These are phyloP conservation scores for Ilyonectria robusta DNA, from an alignment of 2,329 filamentous ascomycete species.

Conservation along the genomic window DNA sequence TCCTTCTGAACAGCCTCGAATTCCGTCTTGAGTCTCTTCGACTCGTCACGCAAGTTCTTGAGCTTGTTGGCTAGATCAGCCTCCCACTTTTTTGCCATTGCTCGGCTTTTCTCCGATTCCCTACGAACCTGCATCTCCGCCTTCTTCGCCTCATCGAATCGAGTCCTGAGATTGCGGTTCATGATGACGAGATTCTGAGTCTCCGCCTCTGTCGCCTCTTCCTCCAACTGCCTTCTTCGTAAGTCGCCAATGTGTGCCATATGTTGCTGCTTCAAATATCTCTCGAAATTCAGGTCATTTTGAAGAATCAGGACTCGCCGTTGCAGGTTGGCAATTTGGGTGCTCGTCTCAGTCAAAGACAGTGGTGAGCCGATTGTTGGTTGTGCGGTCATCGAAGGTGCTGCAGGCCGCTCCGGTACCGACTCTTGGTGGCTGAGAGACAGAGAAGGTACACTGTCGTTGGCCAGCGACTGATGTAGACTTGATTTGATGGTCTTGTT, in stretches of 20 bases:
- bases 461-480: conserved; percentile 68
- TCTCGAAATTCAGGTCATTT: conserved; percentile 87
- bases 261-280: conserved; percentile 87
- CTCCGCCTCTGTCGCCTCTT: conserved; percentile 85
- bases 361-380: conserved; percentile 47
- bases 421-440: conserved; percentile 66
- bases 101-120: conserved; percentile 80
- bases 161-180: conserved; percentile 80
- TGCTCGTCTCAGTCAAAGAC: conserved; percentile 52
- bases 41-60: conserved; percentile 76
- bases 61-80: conserved; percentile 78
- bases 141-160: conserved; percentile 80
- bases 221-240: conserved; percentile 80
- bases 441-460: conserved; percentile 72
- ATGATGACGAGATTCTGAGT: conserved; percentile 85
- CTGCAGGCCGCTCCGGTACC: conserved; percentile 55
- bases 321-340: conserved; percentile 71
- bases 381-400: conserved; percentile 47
- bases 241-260: conserved; percentile 85
- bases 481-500: conserved; percentile 71
- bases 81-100: conserved; percentile 84
- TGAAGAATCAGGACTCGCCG: conserved; percentile 82
- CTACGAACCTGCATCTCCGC: conserved; percentile 78
- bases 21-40: conserved; percentile 74
- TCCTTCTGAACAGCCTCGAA: conserved; percentile 70